These are phyloP conservation scores for Geosmithia putterillii DNA, from an alignment of 2,329 filamentous ascomycete species.

Conservation along the genomic window DNA sequence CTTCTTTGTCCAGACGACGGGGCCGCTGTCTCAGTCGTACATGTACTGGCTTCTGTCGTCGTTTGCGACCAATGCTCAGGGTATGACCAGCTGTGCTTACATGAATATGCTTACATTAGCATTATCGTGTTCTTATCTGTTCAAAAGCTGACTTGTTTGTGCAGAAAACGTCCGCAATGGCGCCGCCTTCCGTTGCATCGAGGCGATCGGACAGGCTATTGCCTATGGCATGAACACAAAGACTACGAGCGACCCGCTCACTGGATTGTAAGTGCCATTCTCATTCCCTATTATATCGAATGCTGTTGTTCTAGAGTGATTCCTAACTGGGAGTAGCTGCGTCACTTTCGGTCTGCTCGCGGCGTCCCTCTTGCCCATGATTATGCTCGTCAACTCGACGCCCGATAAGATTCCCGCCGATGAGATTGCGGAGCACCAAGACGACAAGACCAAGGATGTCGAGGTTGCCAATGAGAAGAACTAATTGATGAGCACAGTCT, in stretches of 20 bases:
- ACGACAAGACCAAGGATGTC: neutral
- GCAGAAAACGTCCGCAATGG: slow-evolving; percentile 27
- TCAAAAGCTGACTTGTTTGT: neutral
- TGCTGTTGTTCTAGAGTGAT: neutral
- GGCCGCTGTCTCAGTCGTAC: slow-evolving; percentile 27
- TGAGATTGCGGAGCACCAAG: slow-evolving; percentile 19
- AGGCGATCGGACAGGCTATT: slow-evolving; percentile 25
- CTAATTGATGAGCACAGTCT: too few relatives aligned
- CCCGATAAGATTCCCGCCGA: slow-evolving; percentile 25
- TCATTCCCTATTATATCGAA: neutral
- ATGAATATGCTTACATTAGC: neutral
- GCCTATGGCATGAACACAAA: slow-evolving; percentile 28
- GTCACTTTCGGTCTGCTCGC: slow-evolving; percentile 24
- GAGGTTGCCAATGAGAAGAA: too few relatives aligned
- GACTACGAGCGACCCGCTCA: slow-evolving; percentile 19
- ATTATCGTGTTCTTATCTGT: neutral
- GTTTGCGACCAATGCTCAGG: slow-evolving; percentile 26
- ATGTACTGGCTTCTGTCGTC: slow-evolving; percentile 31
- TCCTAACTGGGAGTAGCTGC: slow-evolving; percentile 12
- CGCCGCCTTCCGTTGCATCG: slow-evolving; percentile 25
- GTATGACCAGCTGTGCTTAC: slow-evolving; percentile 6
- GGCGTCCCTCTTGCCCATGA: slow-evolving; percentile 20
- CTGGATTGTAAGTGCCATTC: slow-evolving; percentile 22
- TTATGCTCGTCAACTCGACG: slow-evolving; percentile 23
- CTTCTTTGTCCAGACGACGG: slow-evolving; percentile 29